Percentiles rank a stretch among this genome's conserved stretches.
Evolutionary conservation across 441 rosid genomes (phyloP).

Genomic region (Rhodomyrtus psidioides): DNA sequence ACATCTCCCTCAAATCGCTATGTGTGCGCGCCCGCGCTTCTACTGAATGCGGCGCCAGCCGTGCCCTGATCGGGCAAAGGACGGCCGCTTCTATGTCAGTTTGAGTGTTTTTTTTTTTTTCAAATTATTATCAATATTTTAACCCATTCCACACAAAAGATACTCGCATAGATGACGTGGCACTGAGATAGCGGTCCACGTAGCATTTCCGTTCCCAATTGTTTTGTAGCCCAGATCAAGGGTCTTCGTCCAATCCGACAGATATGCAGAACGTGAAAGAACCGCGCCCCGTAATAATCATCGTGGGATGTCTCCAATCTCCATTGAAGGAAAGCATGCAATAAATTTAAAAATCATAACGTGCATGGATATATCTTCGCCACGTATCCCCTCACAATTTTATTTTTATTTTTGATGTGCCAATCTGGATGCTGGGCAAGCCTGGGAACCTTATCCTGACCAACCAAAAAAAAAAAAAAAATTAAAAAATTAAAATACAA

Average conservation of each 20-base stretch:
- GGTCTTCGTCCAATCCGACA: neutral
- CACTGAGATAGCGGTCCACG: neutral
- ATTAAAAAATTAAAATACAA: neutral
- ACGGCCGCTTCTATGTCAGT: too few relatives aligned
- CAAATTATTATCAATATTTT: too few relatives aligned
- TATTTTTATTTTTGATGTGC: neutral
- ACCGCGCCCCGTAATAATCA: neutral
- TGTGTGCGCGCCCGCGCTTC: too few relatives aligned
- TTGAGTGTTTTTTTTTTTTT: too few relatives aligned
- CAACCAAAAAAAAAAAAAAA: neutral
- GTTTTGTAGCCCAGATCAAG: neutral
- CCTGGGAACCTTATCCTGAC: neutral
- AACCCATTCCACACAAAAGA: neutral
- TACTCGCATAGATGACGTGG: neutral
- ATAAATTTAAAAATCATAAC: too few relatives aligned
- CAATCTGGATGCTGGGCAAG: neutral
- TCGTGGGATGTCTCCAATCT: neutral
- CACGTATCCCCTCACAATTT: neutral
- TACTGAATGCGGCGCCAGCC: rapidly evolving
- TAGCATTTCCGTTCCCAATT: neutral
- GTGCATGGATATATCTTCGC: neutral
- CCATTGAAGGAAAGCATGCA: neutral
- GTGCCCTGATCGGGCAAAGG: neutral
- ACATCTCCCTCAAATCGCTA: neutral
- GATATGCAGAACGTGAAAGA: neutral